Conservation (phyloP, 108 stramenopile genomes). For the Schizochytrium sp. region DNA sequence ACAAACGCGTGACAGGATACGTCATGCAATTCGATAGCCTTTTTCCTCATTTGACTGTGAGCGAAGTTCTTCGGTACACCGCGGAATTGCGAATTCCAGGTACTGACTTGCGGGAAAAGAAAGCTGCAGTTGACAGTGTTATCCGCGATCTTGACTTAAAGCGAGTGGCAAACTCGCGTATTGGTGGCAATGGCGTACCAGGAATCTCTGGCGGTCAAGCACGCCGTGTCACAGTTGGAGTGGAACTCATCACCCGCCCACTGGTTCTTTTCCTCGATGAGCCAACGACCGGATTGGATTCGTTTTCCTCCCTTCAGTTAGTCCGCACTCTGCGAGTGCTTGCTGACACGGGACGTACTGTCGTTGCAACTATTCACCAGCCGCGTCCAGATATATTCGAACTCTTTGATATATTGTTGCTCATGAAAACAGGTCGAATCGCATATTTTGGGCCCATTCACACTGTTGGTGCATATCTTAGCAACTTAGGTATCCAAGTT, state of each 20-base stretch:
- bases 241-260: slow-evolving; percentile 82
- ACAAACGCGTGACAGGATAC: slow-evolving; percentile 62
- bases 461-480: slow-evolving; percentile 60
- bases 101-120: slow-evolving; percentile 62
- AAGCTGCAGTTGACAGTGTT: slow-evolving; percentile 63
- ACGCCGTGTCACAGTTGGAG: slow-evolving; percentile 78
- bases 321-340: slow-evolving; percentile 61
- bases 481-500: neutral
- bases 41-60: slow-evolving; percentile 74
- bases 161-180: slow-evolving; percentile 6
- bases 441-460: slow-evolving; percentile 68
- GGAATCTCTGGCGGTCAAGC: slow-evolving; percentile 36
- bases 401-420: slow-evolving; percentile 66
- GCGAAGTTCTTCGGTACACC: slow-evolving; percentile 72
- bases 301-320: slow-evolving; percentile 77
- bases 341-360: slow-evolving; percentile 60
- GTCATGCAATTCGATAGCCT: slow-evolving; percentile 72
- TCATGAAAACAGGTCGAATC: slow-evolving; percentile 69
- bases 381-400: slow-evolving; percentile 65
- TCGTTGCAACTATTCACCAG: slow-evolving; percentile 75
- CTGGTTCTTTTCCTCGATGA: slow-evolving; percentile 86
- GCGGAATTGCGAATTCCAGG: slow-evolving; percentile 70
- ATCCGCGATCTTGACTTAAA: slow-evolving; percentile 38
- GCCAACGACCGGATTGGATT: slow-evolving; percentile 86
- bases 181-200: slow-evolving; percentile 35